phyloP scores from a whole-genome alignment of 352 stramenopile genomes.

The Phytophthora kernoviae region DNA sequence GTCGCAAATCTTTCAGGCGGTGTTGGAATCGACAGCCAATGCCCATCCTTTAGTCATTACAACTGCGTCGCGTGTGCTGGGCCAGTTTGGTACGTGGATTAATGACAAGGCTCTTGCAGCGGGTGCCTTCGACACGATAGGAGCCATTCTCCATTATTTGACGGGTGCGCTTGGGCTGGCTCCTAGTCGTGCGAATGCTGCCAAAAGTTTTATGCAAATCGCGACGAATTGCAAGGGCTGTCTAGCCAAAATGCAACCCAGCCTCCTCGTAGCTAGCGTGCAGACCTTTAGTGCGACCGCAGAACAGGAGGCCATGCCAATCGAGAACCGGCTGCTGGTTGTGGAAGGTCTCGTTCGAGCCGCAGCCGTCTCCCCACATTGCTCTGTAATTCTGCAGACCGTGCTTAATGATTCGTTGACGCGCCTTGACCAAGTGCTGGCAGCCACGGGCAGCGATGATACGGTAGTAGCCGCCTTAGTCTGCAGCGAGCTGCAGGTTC shows the following conservation, averaged over 20 bases:
- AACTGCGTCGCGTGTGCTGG: constrained; percentile 51
- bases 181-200: constrained; percentile 49
- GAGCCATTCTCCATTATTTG: constrained; percentile 60
- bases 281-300: constrained; percentile 42
- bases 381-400: constrained; percentile 52
- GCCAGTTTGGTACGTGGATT: constrained; percentile 67
- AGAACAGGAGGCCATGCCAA: constrained; percentile 36
- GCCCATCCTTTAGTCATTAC: constrained; percentile 51
- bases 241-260: constrained; percentile 52
- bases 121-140: constrained; percentile 45
- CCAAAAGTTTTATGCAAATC: constrained; percentile 80
- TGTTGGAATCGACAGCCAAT: constrained; percentile 35
- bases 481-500: constrained; percentile 66
- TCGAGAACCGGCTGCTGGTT: constrained; percentile 63
- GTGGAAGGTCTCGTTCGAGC: constrained; percentile 70
- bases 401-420: constrained; percentile 53
- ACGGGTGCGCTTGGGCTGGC: constrained; percentile 42
- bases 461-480: constrained; percentile 27
- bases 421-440: constrained; percentile 54
- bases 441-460: constrained; percentile 19
- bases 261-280: constrained; percentile 45
- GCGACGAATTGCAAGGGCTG: constrained; percentile 50
- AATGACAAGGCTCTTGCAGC: constrained; percentile 40
- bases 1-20: constrained; percentile 47
- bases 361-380: constrained; percentile 51